These are phyloP conservation scores for Leishmania turanica DNA, from an alignment of 208 protist species.

Conservation along the genomic window DNA sequence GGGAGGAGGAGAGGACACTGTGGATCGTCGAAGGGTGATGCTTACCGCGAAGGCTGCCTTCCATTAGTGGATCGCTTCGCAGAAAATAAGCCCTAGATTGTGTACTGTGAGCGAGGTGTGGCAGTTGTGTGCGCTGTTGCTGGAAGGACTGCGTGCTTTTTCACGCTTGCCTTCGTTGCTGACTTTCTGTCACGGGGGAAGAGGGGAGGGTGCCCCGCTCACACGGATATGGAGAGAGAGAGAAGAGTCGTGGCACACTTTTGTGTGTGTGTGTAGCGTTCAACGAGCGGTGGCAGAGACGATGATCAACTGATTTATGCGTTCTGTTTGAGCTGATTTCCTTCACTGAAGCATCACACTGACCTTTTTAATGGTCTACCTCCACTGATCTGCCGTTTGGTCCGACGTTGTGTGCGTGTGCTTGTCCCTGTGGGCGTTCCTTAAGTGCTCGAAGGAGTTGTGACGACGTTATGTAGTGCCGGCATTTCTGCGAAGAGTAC, in stretches of 20 bases:
- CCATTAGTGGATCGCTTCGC: slow-evolving; percentile 48
- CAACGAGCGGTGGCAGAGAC: neutral
- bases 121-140: neutral
- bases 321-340: slow-evolving; percentile 36
- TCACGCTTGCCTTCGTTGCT: neutral
- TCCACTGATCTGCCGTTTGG: slow-evolving; percentile 8
- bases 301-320: slow-evolving; percentile 19
- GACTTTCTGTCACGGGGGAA: neutral
- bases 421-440: neutral
- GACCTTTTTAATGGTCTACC: slow-evolving; percentile 4
- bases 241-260: neutral
- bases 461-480: neutral
- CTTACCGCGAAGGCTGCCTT: slow-evolving; percentile 61
- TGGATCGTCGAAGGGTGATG: slow-evolving; percentile 29
- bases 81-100: slow-evolving; percentile 67
- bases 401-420: neutral
- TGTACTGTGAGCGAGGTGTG: neutral
- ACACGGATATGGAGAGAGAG: too few relatives aligned
- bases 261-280: neutral
- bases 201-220: neutral
- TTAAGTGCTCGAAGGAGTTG: neutral
- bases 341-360: slow-evolving; percentile 24
- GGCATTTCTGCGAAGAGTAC: neutral
- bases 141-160: neutral
- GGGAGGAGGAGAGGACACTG: neutral